Conservation (phyloP, 176 grass and related monocot species). For the Eleusine indica region DNA sequence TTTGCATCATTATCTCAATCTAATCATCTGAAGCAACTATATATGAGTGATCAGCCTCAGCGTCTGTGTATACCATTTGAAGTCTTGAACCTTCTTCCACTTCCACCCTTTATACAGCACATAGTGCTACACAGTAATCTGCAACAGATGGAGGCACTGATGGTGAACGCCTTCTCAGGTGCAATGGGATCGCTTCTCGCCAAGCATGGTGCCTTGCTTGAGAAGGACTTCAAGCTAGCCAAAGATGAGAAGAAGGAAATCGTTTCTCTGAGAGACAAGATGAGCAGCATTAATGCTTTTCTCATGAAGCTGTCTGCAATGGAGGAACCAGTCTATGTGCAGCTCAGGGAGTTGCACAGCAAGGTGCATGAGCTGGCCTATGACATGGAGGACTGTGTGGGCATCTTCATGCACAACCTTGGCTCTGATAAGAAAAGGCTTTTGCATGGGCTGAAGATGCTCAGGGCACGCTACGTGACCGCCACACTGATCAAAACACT, state of each 20-base stretch:
- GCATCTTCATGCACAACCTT: not conserved
- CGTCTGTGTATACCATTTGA: too few relatives aligned
- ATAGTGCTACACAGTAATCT: too few relatives aligned
- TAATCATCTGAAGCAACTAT: too few relatives aligned
- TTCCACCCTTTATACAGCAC: too few relatives aligned
- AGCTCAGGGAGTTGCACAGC: not conserved
- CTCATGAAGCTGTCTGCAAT: not conserved
- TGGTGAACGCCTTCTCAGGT: constrained; percentile 7
- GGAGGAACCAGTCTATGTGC: constrained; percentile 2
- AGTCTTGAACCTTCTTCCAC: too few relatives aligned
- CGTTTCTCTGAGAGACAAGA: constrained; percentile 17
- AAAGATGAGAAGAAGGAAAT: not conserved
- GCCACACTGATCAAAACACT: not conserved
- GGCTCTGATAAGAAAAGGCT: too few relatives aligned
- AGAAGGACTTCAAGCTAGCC: not conserved
- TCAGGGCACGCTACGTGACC: not conserved
- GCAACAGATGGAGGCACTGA: not conserved
- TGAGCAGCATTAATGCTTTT: constrained; percentile 33
- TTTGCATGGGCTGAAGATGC: not conserved
- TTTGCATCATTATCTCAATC: too few relatives aligned
- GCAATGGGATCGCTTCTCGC: not conserved
- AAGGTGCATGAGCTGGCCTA: constrained; percentile 39
- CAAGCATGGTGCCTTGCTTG: constrained; percentile 27
- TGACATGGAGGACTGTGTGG: constrained; percentile 36
- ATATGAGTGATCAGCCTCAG: too few relatives aligned